Base-by-base conservation (phyloP, 2,329 filamentous ascomycete genomes). In the Colletotrichum sansevieriae region DNA sequence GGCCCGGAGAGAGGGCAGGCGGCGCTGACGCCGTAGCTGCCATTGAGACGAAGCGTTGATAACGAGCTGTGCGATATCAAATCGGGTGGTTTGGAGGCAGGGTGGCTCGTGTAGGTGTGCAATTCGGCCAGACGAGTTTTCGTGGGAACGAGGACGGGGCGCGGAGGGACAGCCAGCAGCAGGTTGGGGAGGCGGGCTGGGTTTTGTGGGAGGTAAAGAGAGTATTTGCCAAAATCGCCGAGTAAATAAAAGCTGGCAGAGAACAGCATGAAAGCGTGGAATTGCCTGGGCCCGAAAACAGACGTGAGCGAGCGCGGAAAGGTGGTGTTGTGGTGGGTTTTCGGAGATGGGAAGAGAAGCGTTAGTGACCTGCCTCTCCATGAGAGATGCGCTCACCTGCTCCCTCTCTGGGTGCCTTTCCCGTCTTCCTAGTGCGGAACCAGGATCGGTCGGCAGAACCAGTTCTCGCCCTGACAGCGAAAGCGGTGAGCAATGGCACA, bases 11-110 rank as follows among this genome's bases (percentile, higher is more conserved):
- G 74, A 84, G 82, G 72, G 83, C 83, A 74, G 82, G 80, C 73
- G 82, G 80, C 76, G 82, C 80, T 73, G 85, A 80, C 74, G 83
- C 83, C 76, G 84, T 83, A 73, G 85, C 84, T 74, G 86, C 85
- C 86, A 89, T 89, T 60, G 72, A 72, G 15, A 43, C 18, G 55
- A 44, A 18, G 39, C 55, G 49, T 41, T 49, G 25, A 49, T 39
- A 60, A 47, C 44, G 49, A 43, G 59, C 33, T 62, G 20, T 49
- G 39, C 52, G 46, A 63, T 52, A 59, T 39, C 49, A 41, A 51
- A 44, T 61, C 57, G 46, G 46, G 25, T 57, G 68, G 49, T 56
- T 62, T 58, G 37, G 47, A 43, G 58, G 35, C 46, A 52, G 29
- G 51, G 51, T 35, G 56, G 12, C 49, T 71, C 49, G 69, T 49